phyloP scores from a whole-genome alignment of 2,329 filamentous ascomycete genomes.

The Neonectria ditissima region DNA sequence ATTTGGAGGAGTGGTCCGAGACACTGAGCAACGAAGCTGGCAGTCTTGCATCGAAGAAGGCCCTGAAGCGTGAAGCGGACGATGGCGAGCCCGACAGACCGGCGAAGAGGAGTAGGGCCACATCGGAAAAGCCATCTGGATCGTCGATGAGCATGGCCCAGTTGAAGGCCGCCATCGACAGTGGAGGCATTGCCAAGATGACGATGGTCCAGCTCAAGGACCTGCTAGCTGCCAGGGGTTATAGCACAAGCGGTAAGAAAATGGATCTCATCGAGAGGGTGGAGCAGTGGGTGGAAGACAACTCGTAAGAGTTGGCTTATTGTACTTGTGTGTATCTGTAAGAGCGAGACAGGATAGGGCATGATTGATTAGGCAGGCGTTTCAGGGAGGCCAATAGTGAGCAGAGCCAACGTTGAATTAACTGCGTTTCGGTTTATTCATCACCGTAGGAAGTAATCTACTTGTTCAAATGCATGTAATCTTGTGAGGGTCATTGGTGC shows the following conservation, averaged over 20 bases:
- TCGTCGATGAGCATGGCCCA: slow-evolving; percentile 58
- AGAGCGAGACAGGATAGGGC: not conserved
- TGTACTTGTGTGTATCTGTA: slow-evolving; percentile 13
- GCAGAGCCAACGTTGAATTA: not conserved
- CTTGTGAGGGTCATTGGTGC: not conserved
- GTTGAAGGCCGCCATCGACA: slow-evolving; percentile 58
- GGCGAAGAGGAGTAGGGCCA: slow-evolving; percentile 59
- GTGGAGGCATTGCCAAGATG: slow-evolving; percentile 64
- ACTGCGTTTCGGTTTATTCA: not conserved
- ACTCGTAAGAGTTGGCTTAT: slow-evolving; percentile 39
- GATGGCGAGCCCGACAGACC: slow-evolving; percentile 58
- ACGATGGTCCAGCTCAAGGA: slow-evolving; percentile 66
- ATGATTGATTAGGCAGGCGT: slow-evolving; percentile 8
- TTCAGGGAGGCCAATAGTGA: not conserved
- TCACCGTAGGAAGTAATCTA: not conserved
- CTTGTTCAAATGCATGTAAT: not conserved
- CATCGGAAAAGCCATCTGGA: slow-evolving; percentile 49
- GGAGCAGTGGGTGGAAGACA: slow-evolving; percentile 67
- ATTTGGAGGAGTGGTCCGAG: slow-evolving; percentile 81
- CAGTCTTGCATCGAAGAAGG: slow-evolving; percentile 52
- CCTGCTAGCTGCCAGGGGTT: slow-evolving; percentile 59
- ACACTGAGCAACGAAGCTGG: slow-evolving; percentile 70
- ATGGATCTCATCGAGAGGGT: slow-evolving; percentile 66
- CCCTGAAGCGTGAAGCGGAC: slow-evolving; percentile 65
- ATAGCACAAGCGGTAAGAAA: slow-evolving; percentile 65